Conservation (phyloP, 495 filamentous ascomycete genomes). For the Corynascus novoguineensis region DNA sequence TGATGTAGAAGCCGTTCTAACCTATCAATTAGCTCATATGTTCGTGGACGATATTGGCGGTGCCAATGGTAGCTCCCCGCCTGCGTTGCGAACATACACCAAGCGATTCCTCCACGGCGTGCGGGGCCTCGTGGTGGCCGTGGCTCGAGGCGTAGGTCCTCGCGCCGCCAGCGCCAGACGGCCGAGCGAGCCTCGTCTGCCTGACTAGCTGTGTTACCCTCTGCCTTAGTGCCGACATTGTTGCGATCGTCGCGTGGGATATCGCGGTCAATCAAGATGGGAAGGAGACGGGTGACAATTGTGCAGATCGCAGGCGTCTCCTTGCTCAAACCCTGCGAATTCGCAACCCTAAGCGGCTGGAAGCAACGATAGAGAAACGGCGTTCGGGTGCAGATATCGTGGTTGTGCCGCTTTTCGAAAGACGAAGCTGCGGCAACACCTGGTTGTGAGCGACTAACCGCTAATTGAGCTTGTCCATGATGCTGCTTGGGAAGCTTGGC, state of each 20-base stretch:
- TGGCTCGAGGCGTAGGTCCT: conserved; percentile 44
- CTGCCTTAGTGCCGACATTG: conserved; percentile 45
- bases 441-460: conserved; percentile 20
- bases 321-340: background rate
- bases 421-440: background rate
- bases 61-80: background rate
- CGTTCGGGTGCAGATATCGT: background rate
- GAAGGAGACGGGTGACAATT: conserved; percentile 5
- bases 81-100: conserved; percentile 34
- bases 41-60: background rate
- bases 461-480: conserved; percentile 2
- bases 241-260: conserved; percentile 17
- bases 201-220: conserved; percentile 36
- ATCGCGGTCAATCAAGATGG: conserved; percentile 14
- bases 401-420: background rate
- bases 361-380: background rate
- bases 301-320: conserved; percentile 7
- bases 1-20: conserved; percentile 39
- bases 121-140: conserved; percentile 29
- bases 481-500: conserved; percentile 16
- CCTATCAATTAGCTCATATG: conserved; percentile 10
- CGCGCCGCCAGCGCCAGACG: conserved; percentile 25
- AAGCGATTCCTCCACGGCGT: conserved; percentile 39
- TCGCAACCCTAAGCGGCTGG: background rate
- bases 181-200: conserved; percentile 31